These are phyloP conservation scores for Clonostachys byssicola DNA, from an alignment of 2,329 filamentous ascomycete species.

Conservation along the genomic window DNA sequence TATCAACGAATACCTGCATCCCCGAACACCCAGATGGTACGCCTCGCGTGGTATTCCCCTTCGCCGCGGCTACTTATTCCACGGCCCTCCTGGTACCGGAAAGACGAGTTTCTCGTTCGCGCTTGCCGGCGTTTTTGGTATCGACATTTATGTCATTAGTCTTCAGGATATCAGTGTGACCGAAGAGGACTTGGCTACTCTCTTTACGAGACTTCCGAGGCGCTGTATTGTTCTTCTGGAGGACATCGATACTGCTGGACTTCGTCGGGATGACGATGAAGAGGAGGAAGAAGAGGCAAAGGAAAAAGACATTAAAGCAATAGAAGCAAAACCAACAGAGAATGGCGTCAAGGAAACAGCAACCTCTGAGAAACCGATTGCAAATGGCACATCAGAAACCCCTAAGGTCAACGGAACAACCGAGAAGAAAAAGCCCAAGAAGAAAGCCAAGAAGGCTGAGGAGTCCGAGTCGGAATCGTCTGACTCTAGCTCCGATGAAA, in stretches of 20 bases:
- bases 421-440: conserved; percentile 26
- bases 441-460: conserved; percentile 9
- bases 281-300: conserved; percentile 14
- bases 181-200: conserved; percentile 53
- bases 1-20: conserved; percentile 75
- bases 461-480: conserved; percentile 10
- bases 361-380: not conserved
- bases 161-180: conserved; percentile 53
- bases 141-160: conserved; percentile 62
- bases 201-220: conserved; percentile 58
- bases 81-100: conserved; percentile 71
- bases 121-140: conserved; percentile 59
- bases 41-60: conserved; percentile 72
- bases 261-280: conserved; percentile 36
- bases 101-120: conserved; percentile 68
- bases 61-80: conserved; percentile 72
- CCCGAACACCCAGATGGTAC: conserved; percentile 68
- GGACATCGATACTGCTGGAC: conserved; percentile 64
- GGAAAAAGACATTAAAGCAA: conserved; percentile 5
- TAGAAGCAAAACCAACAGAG: conserved; percentile 5
- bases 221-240: conserved; percentile 64
- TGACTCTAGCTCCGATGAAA: conserved; percentile 11
- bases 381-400: not conserved
- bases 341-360: conserved; percentile 1
- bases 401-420: conserved; percentile 25